Conservation (phyloP, 306 rosid species). For the Biancaea sappan region DNA sequence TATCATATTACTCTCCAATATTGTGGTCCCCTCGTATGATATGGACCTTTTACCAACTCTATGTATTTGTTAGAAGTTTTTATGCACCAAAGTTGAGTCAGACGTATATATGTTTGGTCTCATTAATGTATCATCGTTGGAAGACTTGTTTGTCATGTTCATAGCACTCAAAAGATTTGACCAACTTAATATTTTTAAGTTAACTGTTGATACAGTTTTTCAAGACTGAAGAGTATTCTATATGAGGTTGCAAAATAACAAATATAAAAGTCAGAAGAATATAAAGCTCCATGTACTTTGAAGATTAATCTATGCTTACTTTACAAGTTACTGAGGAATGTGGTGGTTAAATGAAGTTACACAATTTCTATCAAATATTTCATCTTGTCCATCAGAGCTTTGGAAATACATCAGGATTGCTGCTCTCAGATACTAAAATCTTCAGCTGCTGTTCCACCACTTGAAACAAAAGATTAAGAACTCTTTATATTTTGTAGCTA, state of each 20-base stretch:
- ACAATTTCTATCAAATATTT: neutral
- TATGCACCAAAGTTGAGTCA: constrained; percentile 27
- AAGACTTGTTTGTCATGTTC: constrained; percentile 16
- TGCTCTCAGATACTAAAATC: neutral
- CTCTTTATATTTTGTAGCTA: neutral
- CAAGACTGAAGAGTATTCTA: neutral
- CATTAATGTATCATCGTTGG: constrained; percentile 21
- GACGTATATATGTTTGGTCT: constrained; percentile 20
- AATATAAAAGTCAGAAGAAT: constrained; percentile 6
- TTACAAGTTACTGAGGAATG: neutral
- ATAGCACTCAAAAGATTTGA: constrained; percentile 10
- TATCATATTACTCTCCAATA: constrained; percentile 34
- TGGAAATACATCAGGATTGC: neutral
- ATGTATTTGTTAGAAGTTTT: constrained; percentile 24
- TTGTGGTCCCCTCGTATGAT: constrained; percentile 39
- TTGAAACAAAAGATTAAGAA: neutral
- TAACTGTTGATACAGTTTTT: constrained; percentile 3
- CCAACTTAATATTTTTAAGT: constrained; percentile 15
- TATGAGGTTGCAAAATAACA: neutral
- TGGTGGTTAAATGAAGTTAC: constrained; percentile 7
- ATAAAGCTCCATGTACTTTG: neutral
- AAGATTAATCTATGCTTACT: constrained; percentile 4
- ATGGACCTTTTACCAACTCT: constrained; percentile 42
- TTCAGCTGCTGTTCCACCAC: neutral
- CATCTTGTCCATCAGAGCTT: neutral